These are phyloP conservation scores for Ailanthus altissimus DNA, from an alignment of 345 rosid genomes.

Conservation along the genomic window DNA sequence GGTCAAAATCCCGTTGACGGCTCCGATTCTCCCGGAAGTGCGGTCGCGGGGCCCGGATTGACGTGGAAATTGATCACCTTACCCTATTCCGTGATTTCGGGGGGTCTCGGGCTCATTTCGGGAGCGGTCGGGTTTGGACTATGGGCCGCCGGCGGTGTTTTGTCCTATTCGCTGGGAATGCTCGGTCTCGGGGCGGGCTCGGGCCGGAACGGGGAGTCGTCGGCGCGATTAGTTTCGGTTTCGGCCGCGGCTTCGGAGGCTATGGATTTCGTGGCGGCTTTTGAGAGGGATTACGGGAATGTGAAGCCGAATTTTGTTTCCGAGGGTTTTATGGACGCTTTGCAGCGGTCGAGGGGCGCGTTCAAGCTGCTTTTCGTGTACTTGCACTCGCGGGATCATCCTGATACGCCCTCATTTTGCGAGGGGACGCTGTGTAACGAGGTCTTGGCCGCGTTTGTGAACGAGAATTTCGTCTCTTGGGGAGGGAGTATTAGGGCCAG, in stretches of 20 bases:
- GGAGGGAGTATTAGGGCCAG: constrained; percentile 93
- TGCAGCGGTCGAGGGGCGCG: constrained; percentile 72
- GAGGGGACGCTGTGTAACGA: constrained; percentile 75
- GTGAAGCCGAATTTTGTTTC: constrained; percentile 66
- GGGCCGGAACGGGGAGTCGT: constrained; percentile 44
- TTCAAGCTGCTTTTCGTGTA: constrained; percentile 85
- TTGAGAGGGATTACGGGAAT: constrained; percentile 76
- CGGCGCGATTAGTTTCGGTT: constrained; percentile 55
- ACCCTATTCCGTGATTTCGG: constrained; percentile 82
- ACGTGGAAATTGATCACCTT: constrained; percentile 84
- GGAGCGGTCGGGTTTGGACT: constrained; percentile 91
- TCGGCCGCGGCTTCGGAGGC: constrained; percentile 79
- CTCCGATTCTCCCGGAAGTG: constrained; percentile 12
- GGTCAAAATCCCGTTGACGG: constrained; percentile 14
- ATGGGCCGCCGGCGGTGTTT: constrained; percentile 94
- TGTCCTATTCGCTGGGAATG: constrained; percentile 82
- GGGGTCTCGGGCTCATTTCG: constrained; percentile 78
- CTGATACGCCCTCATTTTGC: constrained; percentile 77
- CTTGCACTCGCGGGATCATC: constrained; percentile 97
- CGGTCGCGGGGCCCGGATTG: constrained; percentile 43
- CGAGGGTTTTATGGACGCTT: constrained; percentile 95
- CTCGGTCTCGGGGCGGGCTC: constrained; percentile 65
- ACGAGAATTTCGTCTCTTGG: constrained; percentile 93
- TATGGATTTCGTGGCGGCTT: constrained; percentile 60
- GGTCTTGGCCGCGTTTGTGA: constrained; percentile 60